These are phyloP conservation scores for Candida khao-thaluensis DNA, from an alignment of 805 yeast genomes.

Conservation along the genomic window DNA sequence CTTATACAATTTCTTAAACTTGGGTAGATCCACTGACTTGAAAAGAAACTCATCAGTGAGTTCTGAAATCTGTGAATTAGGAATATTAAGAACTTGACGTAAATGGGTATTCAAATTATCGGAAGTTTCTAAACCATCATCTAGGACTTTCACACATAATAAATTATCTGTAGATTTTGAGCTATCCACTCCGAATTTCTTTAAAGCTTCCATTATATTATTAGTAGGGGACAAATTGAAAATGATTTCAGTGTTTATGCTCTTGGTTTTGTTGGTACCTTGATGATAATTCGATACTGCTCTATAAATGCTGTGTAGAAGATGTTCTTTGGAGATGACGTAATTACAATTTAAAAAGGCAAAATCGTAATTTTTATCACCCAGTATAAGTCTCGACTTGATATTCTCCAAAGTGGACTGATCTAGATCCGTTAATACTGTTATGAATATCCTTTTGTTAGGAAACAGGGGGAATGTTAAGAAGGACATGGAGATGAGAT, in stretches of 20 bases:
- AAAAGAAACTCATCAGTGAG: constrained; percentile 26
- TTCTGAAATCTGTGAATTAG: constrained; percentile 10
- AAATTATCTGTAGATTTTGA: constrained; percentile 36
- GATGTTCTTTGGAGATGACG: constrained; percentile 59
- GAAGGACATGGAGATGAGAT: neutral
- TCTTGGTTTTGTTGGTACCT: constrained; percentile 56
- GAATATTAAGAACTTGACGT: constrained; percentile 15
- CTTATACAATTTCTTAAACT: constrained; percentile 38
- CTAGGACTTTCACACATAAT: constrained; percentile 51
- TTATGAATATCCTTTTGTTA: constrained; percentile 29
- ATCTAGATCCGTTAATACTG: constrained; percentile 47
- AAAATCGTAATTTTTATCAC: constrained; percentile 51
- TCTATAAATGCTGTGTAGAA: constrained; percentile 59
- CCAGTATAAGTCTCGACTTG: constrained; percentile 43
- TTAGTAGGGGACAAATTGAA: constrained; percentile 68
- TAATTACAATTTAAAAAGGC: constrained; percentile 64
- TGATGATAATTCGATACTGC: constrained; percentile 52
- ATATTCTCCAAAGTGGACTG: constrained; percentile 40
- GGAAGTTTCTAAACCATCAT: constrained; percentile 13
- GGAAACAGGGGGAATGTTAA: constrained; percentile 47
- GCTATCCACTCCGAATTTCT: constrained; percentile 65
- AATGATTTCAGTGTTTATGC: constrained; percentile 69
- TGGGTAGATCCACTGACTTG: constrained; percentile 23
- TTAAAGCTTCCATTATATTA: constrained; percentile 70
- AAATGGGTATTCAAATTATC: constrained; percentile 36